phyloP scores from a whole-genome alignment of 2,329 filamentous ascomycete genomes.

The Xylaria sp. region DNA sequence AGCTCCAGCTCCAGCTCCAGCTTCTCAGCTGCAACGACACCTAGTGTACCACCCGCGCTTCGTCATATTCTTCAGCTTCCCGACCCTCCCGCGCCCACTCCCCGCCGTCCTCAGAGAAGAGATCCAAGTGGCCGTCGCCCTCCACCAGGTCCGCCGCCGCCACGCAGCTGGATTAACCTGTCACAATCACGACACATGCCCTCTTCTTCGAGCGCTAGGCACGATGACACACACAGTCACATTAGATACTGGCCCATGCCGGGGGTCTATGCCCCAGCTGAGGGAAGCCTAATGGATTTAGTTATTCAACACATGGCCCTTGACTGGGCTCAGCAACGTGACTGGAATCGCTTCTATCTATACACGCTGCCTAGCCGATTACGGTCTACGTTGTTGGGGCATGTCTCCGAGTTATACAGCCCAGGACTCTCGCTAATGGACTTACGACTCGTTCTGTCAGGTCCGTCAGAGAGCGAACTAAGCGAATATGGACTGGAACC shows the following conservation, averaged over 20 bases:
- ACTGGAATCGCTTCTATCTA: conserved; percentile 68
- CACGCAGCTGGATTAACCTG: conserved; percentile 65
- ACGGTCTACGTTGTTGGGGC: conserved; percentile 63
- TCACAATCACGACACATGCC: conserved; percentile 49
- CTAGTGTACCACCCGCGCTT: conserved; percentile 69
- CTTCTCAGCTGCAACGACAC: conserved; percentile 50
- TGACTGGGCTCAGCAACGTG: conserved; percentile 66
- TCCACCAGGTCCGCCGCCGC: conserved; percentile 69
- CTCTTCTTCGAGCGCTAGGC: conserved; percentile 34
- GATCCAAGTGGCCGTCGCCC: conserved; percentile 62
- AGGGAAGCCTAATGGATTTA: conserved; percentile 63
- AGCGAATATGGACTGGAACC: conserved; percentile 47
- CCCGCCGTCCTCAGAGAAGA: conserved; percentile 58
- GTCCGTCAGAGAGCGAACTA: conserved; percentile 47
- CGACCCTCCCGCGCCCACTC: conserved; percentile 64
- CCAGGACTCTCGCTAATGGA: conserved; percentile 63
- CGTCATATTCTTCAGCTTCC: conserved; percentile 69
- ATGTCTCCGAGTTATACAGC: conserved; percentile 58
- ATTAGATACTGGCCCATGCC: conserved; percentile 54
- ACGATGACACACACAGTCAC: conserved; percentile 17
- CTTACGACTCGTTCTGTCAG: conserved; percentile 55
- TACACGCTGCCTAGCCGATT: conserved; percentile 65
- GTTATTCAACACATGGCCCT: conserved; percentile 61
- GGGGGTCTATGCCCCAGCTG: conserved; percentile 56
- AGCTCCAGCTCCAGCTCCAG: conserved; percentile 48